These are phyloP conservation scores for Suillus clintonianus DNA, from an alignment of 768 basidiomycete genomes.

Conservation along the genomic window DNA sequence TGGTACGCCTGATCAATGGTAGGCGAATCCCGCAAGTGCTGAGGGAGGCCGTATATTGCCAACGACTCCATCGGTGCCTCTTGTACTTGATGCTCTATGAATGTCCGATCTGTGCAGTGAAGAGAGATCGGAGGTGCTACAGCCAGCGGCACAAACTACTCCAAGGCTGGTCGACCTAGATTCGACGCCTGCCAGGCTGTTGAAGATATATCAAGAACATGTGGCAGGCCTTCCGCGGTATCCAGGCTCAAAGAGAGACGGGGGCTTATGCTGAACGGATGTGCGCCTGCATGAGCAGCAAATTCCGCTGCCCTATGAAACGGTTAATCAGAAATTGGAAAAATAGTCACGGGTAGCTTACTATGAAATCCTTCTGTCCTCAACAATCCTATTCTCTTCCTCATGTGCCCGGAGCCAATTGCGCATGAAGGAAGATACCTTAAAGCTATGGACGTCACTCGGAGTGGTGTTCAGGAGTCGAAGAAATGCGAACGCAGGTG, in stretches of 20 bases:
- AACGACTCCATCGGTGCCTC: slow-evolving; percentile 76
- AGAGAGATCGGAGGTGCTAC: slow-evolving; percentile 82
- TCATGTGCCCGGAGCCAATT: too few relatives aligned
- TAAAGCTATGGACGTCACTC: too few relatives aligned
- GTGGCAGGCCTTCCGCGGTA: too few relatives aligned
- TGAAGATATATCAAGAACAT: too few relatives aligned
- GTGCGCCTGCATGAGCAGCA: too few relatives aligned
- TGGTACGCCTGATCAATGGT: too few relatives aligned
- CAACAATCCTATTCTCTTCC: too few relatives aligned
- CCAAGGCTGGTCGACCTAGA: slow-evolving; percentile 75
- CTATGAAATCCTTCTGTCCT: slow-evolving; percentile 47
- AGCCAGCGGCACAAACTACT: slow-evolving; percentile 84
- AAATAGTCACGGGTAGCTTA: slow-evolving; percentile 25
- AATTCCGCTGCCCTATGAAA: not conserved
- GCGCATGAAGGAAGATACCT: too few relatives aligned
- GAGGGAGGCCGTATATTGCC: slow-evolving; percentile 83
- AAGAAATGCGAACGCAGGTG: slow-evolving; percentile 74
- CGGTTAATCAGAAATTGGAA: not conserved
- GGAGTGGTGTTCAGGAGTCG: too few relatives aligned
- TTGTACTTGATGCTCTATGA: slow-evolving; percentile 67
- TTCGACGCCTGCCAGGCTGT: too few relatives aligned
- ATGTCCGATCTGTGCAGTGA: slow-evolving; percentile 75
- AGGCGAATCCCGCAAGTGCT: slow-evolving; percentile 62
- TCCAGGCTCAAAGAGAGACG: too few relatives aligned
- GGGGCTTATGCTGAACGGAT: too few relatives aligned